phyloP scores from a whole-genome alignment of 1,284 basidiomycete species.

The Ceratobasidium sp. region DNA sequence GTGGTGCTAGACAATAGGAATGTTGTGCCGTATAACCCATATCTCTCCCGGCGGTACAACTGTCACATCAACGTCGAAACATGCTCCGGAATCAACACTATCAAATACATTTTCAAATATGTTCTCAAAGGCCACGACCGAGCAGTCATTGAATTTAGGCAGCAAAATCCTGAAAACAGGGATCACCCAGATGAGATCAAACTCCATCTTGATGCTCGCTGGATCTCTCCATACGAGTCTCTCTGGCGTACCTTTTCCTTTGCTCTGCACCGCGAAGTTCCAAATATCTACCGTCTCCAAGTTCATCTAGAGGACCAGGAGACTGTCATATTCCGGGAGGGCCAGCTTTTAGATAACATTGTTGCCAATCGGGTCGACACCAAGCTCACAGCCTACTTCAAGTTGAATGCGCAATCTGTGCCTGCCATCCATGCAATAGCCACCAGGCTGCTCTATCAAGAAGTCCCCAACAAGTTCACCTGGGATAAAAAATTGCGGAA shows the following conservation, averaged over 20 bases:
- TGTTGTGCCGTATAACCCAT: constrained; percentile 58
- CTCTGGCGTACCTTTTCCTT: constrained; percentile 55
- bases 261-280: constrained; percentile 53
- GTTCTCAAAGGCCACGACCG: constrained; percentile 61
- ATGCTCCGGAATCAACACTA: constrained; percentile 50
- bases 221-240: constrained; percentile 56
- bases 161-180: constrained; percentile 18
- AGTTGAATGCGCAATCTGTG: constrained; percentile 54
- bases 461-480: constrained; percentile 55
- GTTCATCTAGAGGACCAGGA: constrained; percentile 57
- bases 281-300: constrained; percentile 56
- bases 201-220: constrained; percentile 55
- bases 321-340: constrained; percentile 53
- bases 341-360: constrained; percentile 51
- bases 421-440: constrained; percentile 50
- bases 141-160: constrained; percentile 48
- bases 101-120: constrained; percentile 63
- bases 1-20: constrained; percentile 51
- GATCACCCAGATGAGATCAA: constrained; percentile 54
- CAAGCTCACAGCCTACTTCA: constrained; percentile 58
- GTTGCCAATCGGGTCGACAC: constrained; percentile 50
- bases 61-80: constrained; percentile 65
- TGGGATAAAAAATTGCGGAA: constrained; percentile 43
- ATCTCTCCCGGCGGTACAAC: constrained; percentile 52
- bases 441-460: constrained; percentile 55